Conservation (phyloP, 805 yeast species). For the Candida coquimbonensis region DNA sequence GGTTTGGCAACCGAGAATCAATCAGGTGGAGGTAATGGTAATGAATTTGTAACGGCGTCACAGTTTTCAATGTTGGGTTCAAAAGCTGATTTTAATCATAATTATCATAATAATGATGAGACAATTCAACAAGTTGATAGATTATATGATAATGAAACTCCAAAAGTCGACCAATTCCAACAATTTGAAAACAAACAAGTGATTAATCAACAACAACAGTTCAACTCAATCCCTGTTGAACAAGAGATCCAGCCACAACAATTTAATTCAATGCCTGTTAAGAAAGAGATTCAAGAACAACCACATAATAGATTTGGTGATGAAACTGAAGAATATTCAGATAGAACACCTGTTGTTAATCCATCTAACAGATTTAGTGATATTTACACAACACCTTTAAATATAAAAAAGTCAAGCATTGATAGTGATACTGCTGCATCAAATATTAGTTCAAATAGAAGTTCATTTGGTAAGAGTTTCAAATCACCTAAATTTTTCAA, state of each 20-base stretch:
- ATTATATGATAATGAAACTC: not conserved
- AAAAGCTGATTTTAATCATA: not conserved
- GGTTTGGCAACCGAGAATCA: constrained; percentile 9
- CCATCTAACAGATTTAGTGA: not conserved
- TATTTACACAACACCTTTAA: constrained; percentile 3
- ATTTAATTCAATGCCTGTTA: not conserved
- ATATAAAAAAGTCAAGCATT: constrained; percentile 1
- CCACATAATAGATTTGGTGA: not conserved
- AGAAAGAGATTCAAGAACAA: not conserved
- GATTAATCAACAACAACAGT: not conserved
- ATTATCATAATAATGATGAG: not conserved
- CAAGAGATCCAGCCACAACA: not conserved
- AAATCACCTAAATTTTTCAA: constrained; percentile 20
- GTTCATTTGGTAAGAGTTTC: constrained; percentile 2
- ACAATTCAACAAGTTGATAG: not conserved
- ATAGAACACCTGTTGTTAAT: constrained; percentile 2
- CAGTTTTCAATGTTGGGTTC: constrained; percentile 25
- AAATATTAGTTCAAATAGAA: not conserved
- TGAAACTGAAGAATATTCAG: not conserved
- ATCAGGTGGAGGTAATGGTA: constrained; percentile 15
- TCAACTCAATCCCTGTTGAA: not conserved
- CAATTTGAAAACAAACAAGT: not conserved
- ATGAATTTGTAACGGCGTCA: constrained; percentile 33
- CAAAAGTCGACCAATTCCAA: not conserved
- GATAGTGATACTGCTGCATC: not conserved